Evolutionary conservation across 257 asterid genomes (phyloP).

Genomic region (Thymus mandschuricus): DNA sequence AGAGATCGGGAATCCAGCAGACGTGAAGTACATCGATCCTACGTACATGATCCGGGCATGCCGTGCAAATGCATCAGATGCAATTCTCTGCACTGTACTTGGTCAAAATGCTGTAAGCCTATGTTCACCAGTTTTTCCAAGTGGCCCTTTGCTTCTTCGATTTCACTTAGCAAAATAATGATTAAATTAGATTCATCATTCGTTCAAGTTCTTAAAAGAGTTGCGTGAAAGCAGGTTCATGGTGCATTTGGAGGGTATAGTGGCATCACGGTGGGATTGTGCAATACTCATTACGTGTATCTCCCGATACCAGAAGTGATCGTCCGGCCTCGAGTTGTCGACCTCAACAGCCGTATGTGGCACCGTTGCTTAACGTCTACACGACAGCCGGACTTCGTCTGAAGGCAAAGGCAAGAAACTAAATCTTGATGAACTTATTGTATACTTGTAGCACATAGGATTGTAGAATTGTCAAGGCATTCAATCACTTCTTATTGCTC

Average conservation of each 20-base stretch:
- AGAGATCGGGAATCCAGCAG: conserved; percentile 75
- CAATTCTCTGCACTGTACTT: conserved; percentile 92
- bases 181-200: too few species aligned
- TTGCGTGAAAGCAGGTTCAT: conserved; percentile 62
- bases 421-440: not conserved
- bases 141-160: not conserved
- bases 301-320: conserved; percentile 94
- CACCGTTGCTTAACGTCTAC: conserved; percentile 99
- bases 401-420: conserved; percentile 23
- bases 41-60: conserved; percentile 99
- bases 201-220: too few species aligned
- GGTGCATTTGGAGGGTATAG: conserved; percentile 98
- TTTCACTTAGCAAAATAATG: too few species aligned
- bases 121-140: not conserved
- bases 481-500: conserved; percentile 11
- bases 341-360: conserved; percentile 98
- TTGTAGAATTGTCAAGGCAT: conserved; percentile 19
- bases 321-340: conserved; percentile 63
- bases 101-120: conserved; percentile 97
- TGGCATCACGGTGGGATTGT: conserved; percentile 92
- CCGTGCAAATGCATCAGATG: conserved; percentile 98
- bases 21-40: conserved; percentile 93
- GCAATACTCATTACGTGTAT: conserved; percentile 92
- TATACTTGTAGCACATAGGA: conserved; percentile 21
- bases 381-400: conserved; percentile 92